Base-by-base conservation (phyloP, 1,284 basidiomycete species). In the Trametes hirsuta region DNA sequence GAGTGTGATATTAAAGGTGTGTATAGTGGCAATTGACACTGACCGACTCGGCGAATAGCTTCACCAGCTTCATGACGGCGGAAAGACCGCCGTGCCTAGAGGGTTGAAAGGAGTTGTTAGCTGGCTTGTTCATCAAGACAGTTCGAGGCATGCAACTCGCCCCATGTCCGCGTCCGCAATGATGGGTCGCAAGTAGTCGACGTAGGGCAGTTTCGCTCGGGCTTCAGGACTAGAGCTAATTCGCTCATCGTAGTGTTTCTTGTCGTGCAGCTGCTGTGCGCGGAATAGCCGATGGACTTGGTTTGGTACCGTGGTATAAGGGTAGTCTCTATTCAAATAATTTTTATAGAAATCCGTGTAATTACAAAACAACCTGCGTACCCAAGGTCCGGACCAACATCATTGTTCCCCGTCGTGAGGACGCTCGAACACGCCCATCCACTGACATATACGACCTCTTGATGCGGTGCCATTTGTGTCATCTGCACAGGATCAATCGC, bases 331-430 rank as follows among this genome's bases (percentile, higher is more conserved):
- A 57, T 14, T 63, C 15, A 51, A 30, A 37, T 42, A 4, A 35
- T 11, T 11, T 11, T 10, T n/a, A n/a, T 21, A 3, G 45, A 37
- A 50, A 34, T 9, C 1, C 11, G 4, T 36, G 22, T 15, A 6
- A 18, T 30, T 11, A 22, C 12, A 44, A 15, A 18, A 11, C 15
- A 11, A 11, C 6, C 21, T 36, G 49, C 84, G 70, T 70, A 93
- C 93, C 96, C 97, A 72, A 99, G 87, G 81, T 99, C 97, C 41
- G 97, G 97, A 46, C 97, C 97, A 55, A 98, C 96, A 78, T 99
- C 97, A 71, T 98, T 96, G 71, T 87, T 93, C 34, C 88, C 91
- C 1, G 95, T 97, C 24, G 93, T 94, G 53, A 94, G 82, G 58
- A 95, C 84, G 61, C 95, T 98, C 47, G 90, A 93, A 39, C 87